These are phyloP conservation scores for Tolypocladium ovalisporum DNA, from an alignment of 2,329 filamentous ascomycete genomes.

Conservation along the genomic window DNA sequence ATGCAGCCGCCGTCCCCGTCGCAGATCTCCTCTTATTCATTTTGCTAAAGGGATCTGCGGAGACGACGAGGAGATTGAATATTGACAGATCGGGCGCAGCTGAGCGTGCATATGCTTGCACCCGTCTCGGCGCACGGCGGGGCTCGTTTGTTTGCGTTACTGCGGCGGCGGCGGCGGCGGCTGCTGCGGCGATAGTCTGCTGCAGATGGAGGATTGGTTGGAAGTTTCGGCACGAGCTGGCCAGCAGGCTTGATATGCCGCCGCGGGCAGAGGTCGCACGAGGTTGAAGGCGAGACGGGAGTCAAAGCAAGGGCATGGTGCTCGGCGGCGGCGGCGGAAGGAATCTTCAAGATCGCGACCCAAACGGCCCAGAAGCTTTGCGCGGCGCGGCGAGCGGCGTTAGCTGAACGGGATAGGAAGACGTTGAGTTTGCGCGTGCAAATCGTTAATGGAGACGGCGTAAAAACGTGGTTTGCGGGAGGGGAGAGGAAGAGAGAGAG, in stretches of 20 bases:
- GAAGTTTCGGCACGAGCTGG: background rate
- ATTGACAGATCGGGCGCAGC: conserved; percentile 9
- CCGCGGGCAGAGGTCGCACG: background rate
- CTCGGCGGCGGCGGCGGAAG: background rate
- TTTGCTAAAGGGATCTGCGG: background rate
- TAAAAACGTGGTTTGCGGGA: background rate
- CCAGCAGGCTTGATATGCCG: background rate
- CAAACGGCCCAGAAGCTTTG: background rate
- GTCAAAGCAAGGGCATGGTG: background rate
- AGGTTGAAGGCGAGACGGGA: background rate
- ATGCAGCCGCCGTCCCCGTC: conserved; percentile 6
- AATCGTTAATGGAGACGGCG: background rate
- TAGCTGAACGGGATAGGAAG: background rate
- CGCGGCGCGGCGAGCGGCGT: background rate
- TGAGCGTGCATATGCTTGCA: conserved; percentile 9
- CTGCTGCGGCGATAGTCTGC: too few relatives aligned
- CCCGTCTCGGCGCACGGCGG: conserved; percentile 8
- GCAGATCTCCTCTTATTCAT: conserved; percentile 22
- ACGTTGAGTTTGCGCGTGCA: background rate
- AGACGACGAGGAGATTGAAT: conserved; percentile 11
- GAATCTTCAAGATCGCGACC: background rate
- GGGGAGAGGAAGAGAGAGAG: background rate
- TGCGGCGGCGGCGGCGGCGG: background rate
- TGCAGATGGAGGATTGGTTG: background rate
- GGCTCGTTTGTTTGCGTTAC: background rate